Base-by-base conservation (phyloP, 805 yeast genomes). In the Tetrapisispora arboricola region DNA sequence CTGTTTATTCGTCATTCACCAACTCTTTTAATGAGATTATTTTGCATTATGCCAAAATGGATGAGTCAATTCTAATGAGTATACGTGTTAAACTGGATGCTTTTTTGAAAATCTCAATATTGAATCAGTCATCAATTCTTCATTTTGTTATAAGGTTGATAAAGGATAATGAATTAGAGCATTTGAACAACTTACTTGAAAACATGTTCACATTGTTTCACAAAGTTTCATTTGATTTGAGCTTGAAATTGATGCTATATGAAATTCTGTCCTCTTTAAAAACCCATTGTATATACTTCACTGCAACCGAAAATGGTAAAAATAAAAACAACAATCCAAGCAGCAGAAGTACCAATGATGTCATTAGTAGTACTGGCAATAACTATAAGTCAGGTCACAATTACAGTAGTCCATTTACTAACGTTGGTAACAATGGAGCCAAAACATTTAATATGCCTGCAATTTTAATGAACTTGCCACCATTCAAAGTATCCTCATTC, bases 401-500 rank as follows among this genome's bases (percentile, higher is more conserved):
- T n/a, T n/a, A n/a, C n/a, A n/a, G n/a, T n/a, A n/a, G n/a, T n/a
- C n/a, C n/a, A n/a, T n/a, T n/a, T n/a, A 20, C n/a, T 15, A 24
- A 22, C 4, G 11, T 7, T 3, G 27, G n/a, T 20, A 27, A 19
- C 7, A 17, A 13, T 24, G 25, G 21, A 9, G 13, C 13, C 20
- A 21, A 32, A 2, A 37, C 24, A n/a, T 42, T 48, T 20, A 47
- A 49, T 16, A 38, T 53, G 1, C 64, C 64, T 7, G 35, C 44
- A 11, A 44, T 43, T 13, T 44, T 60, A 25, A 19, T 50, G 12
- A 43, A 49, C 10, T 40, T 60, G 12, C 63, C 64, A 15, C 62
- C 63, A 7, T 60, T 60, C 32, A 51, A 55, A 42, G 59, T 58
- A 6, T 57, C 63, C 10, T 60, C 63, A 12, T 60, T 60, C 30